Evolutionary conservation across 2,329 filamentous ascomycete genomes (phyloP).

Genomic region (Knufia petricola): DNA sequence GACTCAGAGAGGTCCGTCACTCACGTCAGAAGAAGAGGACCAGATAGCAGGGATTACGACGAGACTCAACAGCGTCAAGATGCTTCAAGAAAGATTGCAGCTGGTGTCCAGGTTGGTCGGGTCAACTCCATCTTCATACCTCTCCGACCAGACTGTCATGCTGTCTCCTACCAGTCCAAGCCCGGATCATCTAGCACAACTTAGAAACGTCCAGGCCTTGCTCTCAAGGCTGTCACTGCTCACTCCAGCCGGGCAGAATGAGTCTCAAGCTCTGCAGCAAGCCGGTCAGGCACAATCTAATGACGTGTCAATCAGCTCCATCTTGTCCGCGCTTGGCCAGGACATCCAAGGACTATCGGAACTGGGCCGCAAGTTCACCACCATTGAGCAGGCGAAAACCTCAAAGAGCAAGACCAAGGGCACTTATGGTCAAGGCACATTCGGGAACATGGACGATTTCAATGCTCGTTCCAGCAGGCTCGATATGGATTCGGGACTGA

Average conservation of each 20-base stretch:
- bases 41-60: constrained; percentile 62
- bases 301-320: constrained; percentile 67
- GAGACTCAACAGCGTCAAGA: constrained; percentile 87
- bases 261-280: constrained; percentile 43
- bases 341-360: constrained; percentile 62
- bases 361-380: constrained; percentile 62
- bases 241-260: constrained; percentile 41
- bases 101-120: constrained; percentile 69
- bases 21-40: constrained; percentile 56
- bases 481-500: constrained; percentile 8
- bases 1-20: constrained; percentile 18
- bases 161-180: constrained; percentile 22
- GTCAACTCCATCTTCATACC: constrained; percentile 57
- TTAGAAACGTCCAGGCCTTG: constrained; percentile 81
- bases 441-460: constrained; percentile 14
- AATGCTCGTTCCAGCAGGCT: constrained; percentile 14
- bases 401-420: constrained; percentile 11
- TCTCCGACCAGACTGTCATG: constrained; percentile 38
- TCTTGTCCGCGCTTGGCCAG: constrained; percentile 67
- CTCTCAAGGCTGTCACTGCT: constrained; percentile 75
- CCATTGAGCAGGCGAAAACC: constrained; percentile 40
- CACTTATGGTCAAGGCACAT: constrained; percentile 7
- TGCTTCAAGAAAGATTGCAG: constrained; percentile 69
- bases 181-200: constrained; percentile 53
- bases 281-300: constrained; percentile 71